These are phyloP conservation scores for Tolypocladium cylindrosporum DNA, from an alignment of 2,329 filamentous ascomycete genomes.

Conservation along the genomic window DNA sequence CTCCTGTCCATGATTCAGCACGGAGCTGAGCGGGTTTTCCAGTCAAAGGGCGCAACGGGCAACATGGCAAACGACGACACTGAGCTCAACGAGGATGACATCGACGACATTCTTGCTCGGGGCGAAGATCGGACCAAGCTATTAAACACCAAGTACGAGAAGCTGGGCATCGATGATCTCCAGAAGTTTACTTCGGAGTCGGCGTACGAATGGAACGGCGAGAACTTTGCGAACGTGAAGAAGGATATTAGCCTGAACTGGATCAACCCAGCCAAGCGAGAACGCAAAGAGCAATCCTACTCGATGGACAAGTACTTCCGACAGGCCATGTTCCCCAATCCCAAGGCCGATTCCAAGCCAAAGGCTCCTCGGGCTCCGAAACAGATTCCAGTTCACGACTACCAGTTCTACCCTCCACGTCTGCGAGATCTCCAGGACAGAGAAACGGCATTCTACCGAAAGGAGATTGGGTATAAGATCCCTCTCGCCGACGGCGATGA, in stretches of 20 bases:
- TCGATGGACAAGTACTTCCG: conserved; percentile 99
- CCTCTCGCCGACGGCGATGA: conserved; percentile 82
- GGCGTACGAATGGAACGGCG: conserved; percentile 97
- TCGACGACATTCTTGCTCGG: conserved; percentile 76
- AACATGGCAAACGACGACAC: conserved; percentile 46
- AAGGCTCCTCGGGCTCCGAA: conserved; percentile 94
- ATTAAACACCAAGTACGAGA: conserved; percentile 90
- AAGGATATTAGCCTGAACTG: conserved; percentile 88
- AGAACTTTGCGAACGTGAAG: conserved; percentile 86
- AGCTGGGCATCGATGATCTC: conserved; percentile 89
- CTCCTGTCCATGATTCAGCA: conserved; percentile 97
- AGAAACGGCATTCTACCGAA: conserved; percentile 90
- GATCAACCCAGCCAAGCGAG: conserved; percentile 98
- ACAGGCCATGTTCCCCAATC: conserved; percentile 68
- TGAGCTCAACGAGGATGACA: conserved; percentile 75
- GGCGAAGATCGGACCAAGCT: conserved; percentile 85
- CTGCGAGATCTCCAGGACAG: conserved; percentile 87
- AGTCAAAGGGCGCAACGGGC: conserved; percentile 57
- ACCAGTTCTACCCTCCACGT: conserved; percentile 86
- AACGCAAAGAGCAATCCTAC: conserved; percentile 95
- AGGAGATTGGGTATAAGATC: conserved; percentile 93
- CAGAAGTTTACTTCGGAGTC: conserved; percentile 98
- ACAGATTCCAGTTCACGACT: conserved; percentile 86
- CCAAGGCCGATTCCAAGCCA: conserved; percentile 81
- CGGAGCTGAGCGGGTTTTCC: conserved; percentile 90